Evolutionary conservation across 768 basidiomycete species (phyloP).

Genomic region (Termitomyces sp.): DNA sequence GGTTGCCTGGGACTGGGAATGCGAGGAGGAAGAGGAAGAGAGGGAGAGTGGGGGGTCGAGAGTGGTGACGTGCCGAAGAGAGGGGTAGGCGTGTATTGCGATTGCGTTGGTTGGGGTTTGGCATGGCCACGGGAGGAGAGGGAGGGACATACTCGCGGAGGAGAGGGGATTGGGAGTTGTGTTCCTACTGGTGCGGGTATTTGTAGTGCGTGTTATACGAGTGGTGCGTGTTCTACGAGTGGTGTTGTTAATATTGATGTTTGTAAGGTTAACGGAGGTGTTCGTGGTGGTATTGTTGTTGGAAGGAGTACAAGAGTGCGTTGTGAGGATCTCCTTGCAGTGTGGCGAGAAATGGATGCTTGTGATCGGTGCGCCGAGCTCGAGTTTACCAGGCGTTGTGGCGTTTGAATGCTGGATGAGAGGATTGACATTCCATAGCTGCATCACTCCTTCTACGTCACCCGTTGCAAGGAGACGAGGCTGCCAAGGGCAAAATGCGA

Average conservation of each 20-base stretch:
- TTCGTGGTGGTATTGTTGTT: not conserved
- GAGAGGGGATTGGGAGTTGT: not conserved
- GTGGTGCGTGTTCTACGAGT: not conserved
- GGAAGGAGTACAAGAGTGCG: not conserved
- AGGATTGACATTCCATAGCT: slow-evolving; percentile 49
- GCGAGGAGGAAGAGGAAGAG: not conserved
- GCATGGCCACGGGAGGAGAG: not conserved
- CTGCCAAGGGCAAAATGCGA: slow-evolving; percentile 92
- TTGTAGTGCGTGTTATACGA: too few species aligned
- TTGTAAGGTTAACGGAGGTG: not conserved
- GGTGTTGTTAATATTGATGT: not conserved
- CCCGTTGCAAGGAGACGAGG: slow-evolving; percentile 74
- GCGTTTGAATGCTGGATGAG: slow-evolving; percentile 39
- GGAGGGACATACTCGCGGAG: not conserved
- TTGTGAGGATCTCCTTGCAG: slow-evolving; percentile 73
- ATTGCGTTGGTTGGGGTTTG: not conserved
- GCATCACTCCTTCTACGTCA: slow-evolving; percentile 49
- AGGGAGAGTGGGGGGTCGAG: not conserved
- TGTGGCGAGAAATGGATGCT: slow-evolving; percentile 73
- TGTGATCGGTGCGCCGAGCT: slow-evolving; percentile 55
- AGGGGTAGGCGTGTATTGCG: not conserved
- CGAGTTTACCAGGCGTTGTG: slow-evolving; percentile 35
- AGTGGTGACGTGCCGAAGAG: not conserved
- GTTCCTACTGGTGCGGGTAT: not conserved
- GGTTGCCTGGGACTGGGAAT: not conserved